Percentiles rank a stretch among this genome's conserved stretches.
phyloP scores from a whole-genome alignment of 495 filamentous ascomycete species.

The Bryoglossum gracile region DNA sequence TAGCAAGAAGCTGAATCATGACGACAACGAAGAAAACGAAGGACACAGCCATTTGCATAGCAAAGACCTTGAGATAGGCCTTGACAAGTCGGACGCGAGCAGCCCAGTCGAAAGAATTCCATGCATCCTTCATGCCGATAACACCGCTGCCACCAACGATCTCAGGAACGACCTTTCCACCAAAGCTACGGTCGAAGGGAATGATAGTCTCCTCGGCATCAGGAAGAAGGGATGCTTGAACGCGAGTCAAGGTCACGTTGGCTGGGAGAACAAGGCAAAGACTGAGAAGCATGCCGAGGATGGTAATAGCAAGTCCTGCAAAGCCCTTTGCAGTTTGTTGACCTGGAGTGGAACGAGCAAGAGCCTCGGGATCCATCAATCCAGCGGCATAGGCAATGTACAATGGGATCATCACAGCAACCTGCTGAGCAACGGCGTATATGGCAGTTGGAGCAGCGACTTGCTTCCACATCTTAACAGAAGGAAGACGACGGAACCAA shows the following conservation, averaged over 20 bases:
- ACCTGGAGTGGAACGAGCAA: not conserved
- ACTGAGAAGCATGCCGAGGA: constrained; percentile 9
- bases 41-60: constrained; percentile 40
- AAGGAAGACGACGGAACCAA: constrained; percentile 24
- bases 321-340: constrained; percentile 2
- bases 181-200: constrained; percentile 67
- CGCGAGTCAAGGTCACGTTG: constrained; percentile 54
- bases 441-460: constrained; percentile 23
- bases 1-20: constrained; percentile 29
- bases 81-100: constrained; percentile 51
- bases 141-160: constrained; percentile 53
- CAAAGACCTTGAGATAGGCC: constrained; percentile 50
- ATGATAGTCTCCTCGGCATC: constrained; percentile 66
- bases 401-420: constrained; percentile 13
- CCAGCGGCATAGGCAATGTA: constrained; percentile 3
- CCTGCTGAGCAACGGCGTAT: constrained; percentile 18
- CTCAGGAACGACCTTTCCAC: constrained; percentile 46
- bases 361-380: not conserved
- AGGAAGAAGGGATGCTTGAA: constrained; percentile 64
- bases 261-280: constrained; percentile 54
- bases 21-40: constrained; percentile 35
- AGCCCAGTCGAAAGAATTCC: constrained; percentile 57
- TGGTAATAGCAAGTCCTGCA: constrained; percentile 8
- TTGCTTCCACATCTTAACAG: constrained; percentile 17
- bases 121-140: constrained; percentile 57